A percentile compares a stretch with the other conserved stretches of the same genome.
These are phyloP conservation scores for Pittosporum tobira DNA, from an alignment of 129 eudicot species.

Conservation along the genomic window DNA sequence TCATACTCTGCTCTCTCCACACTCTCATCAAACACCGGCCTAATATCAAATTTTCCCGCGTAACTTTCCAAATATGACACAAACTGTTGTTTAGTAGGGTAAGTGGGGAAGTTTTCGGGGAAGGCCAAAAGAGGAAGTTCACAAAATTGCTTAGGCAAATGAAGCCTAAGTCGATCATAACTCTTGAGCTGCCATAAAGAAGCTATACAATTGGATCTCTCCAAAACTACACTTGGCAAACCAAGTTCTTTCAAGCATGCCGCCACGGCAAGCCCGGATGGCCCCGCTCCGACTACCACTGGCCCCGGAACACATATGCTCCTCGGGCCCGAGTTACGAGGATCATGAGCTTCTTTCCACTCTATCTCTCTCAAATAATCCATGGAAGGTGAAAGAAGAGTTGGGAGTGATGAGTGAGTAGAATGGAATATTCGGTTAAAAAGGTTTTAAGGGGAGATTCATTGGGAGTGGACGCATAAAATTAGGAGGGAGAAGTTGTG, in stretches of 20 bases:
- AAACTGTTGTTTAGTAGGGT: conserved; percentile 73
- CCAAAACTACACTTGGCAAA: conserved; percentile 45
- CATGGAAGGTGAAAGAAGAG: not conserved
- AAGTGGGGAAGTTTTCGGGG: conserved; percentile 52
- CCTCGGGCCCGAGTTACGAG: conserved; percentile 14
- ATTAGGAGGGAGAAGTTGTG: not conserved
- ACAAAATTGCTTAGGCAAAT: conserved; percentile 75
- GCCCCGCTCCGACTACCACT: conserved; percentile 73
- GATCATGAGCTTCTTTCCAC: conserved; percentile 54
- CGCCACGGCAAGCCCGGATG: conserved; percentile 67
- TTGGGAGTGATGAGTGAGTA: too few relatives aligned
- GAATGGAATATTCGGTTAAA: too few relatives aligned
- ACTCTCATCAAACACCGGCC: conserved; percentile 49
- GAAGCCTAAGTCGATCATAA: conserved; percentile 67
- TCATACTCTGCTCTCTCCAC: conserved; percentile 66
- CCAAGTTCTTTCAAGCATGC: conserved; percentile 59
- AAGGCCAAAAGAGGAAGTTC: conserved; percentile 76
- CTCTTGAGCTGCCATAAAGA: conserved; percentile 78
- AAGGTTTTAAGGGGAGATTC: too few relatives aligned
- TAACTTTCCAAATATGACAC: conserved; percentile 52
- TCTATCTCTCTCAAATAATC: conserved; percentile 37
- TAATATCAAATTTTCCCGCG: conserved; percentile 46
- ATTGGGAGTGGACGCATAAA: too few relatives aligned
- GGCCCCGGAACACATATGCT: conserved; percentile 48
- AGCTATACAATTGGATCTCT: conserved; percentile 68